Evolutionary conservation across 306 rosid genomes (phyloP), one percentile per base, ranked within the genome.

Genomic region (Glycine soja): DNA sequence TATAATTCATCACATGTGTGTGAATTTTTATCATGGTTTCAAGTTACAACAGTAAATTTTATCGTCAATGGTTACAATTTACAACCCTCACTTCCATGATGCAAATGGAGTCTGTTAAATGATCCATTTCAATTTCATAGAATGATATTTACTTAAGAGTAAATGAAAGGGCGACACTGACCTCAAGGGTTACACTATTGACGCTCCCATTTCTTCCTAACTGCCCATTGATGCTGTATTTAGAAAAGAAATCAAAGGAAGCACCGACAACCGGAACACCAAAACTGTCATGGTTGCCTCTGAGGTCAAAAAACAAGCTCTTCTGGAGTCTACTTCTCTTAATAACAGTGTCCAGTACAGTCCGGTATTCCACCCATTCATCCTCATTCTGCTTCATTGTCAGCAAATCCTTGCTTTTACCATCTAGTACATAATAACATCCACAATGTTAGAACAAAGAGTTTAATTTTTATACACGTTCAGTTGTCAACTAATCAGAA

Each of bases 241-340:
- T 95, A 45, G 96, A 88, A 74, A 89, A 95, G 89, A 88, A 95
- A 89, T 95, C 98, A 70, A 82, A 88, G 46, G 96, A 80, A 80
- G 91, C 93, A 78, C 93, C 97, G 74, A 81, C 53, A 48, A 47
- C 56, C 0, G 99, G 99, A 50, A 95, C 96, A 50, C 97, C 99
- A 66, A 95, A 95, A 75, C 82, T 91, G 82, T 95, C 99, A 83
- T 91, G 99, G 79, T 95, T 93, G 43, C 98, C 99, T 81, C 96
- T 81, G 14, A 95, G 89, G 83, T 95, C 99, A 40, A 76, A 93
- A 88, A 95, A 95, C 82, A 85, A 46, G 76, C 68, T 82, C 88
- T 86, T 90, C 40, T 86, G 83, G 46, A 95, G 92, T 74, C 94
- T 85, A 72, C 98, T 95, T 76, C 75, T 88, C 80, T 83, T 62